Evolutionary conservation across 768 basidiomycete genomes (phyloP).

Genomic region (Collybia mongolica): DNA sequence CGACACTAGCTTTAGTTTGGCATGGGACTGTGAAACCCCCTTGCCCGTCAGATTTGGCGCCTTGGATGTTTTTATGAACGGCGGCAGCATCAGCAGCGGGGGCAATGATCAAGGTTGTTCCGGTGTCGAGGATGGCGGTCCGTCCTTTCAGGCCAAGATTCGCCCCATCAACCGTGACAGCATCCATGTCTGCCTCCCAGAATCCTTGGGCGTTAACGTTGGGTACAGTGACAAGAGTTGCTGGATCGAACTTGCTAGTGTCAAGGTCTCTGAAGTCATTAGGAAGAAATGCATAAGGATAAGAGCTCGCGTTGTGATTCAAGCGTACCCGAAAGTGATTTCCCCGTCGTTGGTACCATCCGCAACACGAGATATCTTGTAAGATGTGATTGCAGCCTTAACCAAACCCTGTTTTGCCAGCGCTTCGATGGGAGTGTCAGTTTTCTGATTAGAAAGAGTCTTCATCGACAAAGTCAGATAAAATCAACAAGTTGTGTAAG

Average conservation of each 20-base stretch:
- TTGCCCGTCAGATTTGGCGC: slow-evolving; percentile 40
- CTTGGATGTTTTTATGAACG: slow-evolving; percentile 41
- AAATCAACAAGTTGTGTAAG: neutral
- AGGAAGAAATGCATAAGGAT: neutral
- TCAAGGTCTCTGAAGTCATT: slow-evolving; percentile 51
- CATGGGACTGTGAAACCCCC: slow-evolving; percentile 55
- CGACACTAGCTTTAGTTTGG: slow-evolving; percentile 37
- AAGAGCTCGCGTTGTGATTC: neutral
- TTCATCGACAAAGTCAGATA: slow-evolving; percentile 18
- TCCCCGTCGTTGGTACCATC: slow-evolving; percentile 75
- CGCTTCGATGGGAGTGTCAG: slow-evolving; percentile 70
- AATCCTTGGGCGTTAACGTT: slow-evolving; percentile 73
- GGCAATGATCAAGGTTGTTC: slow-evolving; percentile 53
- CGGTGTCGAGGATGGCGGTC: slow-evolving; percentile 72
- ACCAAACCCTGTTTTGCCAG: slow-evolving; percentile 60
- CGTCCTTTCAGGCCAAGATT: slow-evolving; percentile 53
- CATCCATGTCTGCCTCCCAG: slow-evolving; percentile 74
- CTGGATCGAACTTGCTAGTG: slow-evolving; percentile 59
- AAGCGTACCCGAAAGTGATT: slow-evolving; percentile 68
- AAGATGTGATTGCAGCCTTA: slow-evolving; percentile 65
- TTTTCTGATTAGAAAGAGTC: slow-evolving; percentile 63
- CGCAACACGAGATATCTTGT: slow-evolving; percentile 73
- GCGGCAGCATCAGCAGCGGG: slow-evolving; percentile 36
- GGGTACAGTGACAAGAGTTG: slow-evolving; percentile 54
- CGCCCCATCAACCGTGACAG: slow-evolving; percentile 56